Base-by-base conservation (phyloP, 2,329 filamentous ascomycete species). In the Bipolaris victoriae region DNA sequence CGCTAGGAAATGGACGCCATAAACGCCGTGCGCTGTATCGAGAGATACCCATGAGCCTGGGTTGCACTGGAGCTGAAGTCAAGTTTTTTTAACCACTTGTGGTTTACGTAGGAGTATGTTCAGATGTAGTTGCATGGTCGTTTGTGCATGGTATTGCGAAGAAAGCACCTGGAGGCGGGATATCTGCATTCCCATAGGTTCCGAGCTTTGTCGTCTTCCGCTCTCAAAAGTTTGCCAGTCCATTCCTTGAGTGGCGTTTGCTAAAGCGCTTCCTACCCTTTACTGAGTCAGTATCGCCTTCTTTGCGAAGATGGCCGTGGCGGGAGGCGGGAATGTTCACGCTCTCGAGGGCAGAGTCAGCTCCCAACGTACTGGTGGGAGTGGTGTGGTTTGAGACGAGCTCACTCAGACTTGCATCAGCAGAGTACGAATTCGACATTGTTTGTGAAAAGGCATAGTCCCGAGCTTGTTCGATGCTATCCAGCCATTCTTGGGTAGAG, bases 191-290 rank as follows among this genome's bases (percentile, higher is more conserved):
- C 49, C 29, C 43, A 22, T 16, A 24, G 18, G 26, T 37, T 52
- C 26, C 37, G 29, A 24, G 33, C 37, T 24, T 11, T 24, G 22
- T 41, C 26, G 20, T 4, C 35, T 46, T 33, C 16, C 10, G n/a
- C 26, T 35, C 48, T 47, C 46, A 96, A 73, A 97, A 97, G 47
- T 93, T 90, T 26, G 92, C 92, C 47, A 97, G 84, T n/a, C 94
- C 93, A 75, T 92, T 97, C 79, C 96, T 96, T 15, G 91, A 96
- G 78, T 97, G 92, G 66, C 94, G 84, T 78, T 95, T 95, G 79
- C 92, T 97, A 78, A 97, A 98, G 47, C 86, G 78, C 71, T 87
- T 87, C 65, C 82, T 81, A 47, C 83, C 83, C 72, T 85, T 86
- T 15, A 83, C 68, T n/a, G 82, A 84, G 49, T 84, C 83, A 46